Conservation (phyloP, 73 alveolate species). For the Effrenium voratum region DNA sequence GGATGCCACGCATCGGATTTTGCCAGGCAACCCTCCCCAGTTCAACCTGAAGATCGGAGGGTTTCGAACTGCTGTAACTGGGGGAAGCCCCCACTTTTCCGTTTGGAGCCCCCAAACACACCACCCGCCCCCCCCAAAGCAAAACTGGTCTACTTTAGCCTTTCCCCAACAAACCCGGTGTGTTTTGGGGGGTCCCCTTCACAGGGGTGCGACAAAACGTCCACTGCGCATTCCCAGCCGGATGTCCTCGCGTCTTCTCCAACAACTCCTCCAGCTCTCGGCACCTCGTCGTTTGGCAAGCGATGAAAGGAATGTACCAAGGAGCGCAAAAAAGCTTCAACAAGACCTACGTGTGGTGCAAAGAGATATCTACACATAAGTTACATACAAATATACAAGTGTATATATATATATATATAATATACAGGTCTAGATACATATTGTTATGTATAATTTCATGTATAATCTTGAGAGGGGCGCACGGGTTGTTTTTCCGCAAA, state of each 20-base stretch:
- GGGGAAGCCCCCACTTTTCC: not conserved
- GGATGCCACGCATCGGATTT: not conserved
- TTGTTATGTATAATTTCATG: too few relatives aligned
- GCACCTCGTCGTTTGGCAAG: slow-evolving; percentile 34
- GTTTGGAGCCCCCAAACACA: not conserved
- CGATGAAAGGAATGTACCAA: not conserved
- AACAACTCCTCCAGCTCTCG: slow-evolving; percentile 76
- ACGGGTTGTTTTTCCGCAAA: too few relatives aligned
- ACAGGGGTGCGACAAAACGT: too few relatives aligned
- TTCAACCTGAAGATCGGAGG: too few relatives aligned
- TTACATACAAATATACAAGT: not conserved
- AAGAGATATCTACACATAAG: not conserved
- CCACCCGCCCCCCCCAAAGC: too few relatives aligned
- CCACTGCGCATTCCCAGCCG: too few relatives aligned
- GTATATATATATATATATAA: not conserved
- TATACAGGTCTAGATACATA: not conserved
- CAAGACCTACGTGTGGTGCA: not conserved
- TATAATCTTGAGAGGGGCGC: too few relatives aligned
- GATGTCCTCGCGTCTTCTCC: slow-evolving; percentile 92
- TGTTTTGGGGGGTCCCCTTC: too few relatives aligned
- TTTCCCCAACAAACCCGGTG: too few relatives aligned
- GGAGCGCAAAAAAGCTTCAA: not conserved
- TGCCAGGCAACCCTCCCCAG: not conserved
- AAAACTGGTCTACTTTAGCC: not conserved
- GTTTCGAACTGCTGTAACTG: not conserved